Evolutionary conservation across 2,329 filamentous ascomycete species (phyloP).

Genomic region (Epicoccum nigrum): DNA sequence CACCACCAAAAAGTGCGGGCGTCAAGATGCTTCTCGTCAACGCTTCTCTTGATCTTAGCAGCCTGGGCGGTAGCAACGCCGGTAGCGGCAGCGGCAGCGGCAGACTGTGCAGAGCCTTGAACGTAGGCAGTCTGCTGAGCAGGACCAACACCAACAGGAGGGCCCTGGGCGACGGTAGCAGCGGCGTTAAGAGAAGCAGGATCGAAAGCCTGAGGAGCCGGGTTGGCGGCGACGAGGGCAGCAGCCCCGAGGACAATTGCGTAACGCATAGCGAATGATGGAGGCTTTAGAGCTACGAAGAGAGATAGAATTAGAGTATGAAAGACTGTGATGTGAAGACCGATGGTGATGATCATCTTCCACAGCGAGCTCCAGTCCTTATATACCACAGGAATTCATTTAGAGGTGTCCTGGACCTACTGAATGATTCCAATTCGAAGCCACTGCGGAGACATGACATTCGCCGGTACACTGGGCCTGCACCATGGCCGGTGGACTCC

Average conservation of each 20-base stretch:
- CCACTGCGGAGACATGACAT: background rate
- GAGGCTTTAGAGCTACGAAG: constrained; percentile 3
- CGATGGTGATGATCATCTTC: constrained; percentile 8
- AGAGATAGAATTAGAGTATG: constrained; percentile 6
- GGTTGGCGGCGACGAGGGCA: constrained; percentile 29
- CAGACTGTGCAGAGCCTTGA: constrained; percentile 19
- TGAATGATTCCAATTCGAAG: constrained; percentile 10
- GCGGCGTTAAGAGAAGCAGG: constrained; percentile 13
- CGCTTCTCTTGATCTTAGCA: constrained; percentile 26
- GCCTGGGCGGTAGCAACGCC: constrained; percentile 20
- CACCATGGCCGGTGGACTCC: constrained; percentile 7
- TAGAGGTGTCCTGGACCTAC: background rate
- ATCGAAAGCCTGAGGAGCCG: constrained; percentile 30
- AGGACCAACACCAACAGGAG: constrained; percentile 25
- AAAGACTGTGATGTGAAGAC: constrained; percentile 10
- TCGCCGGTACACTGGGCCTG: constrained; percentile 1
- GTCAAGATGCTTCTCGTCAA: constrained; percentile 8
- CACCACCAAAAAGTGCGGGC: constrained; percentile 15
- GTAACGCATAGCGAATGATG: constrained; percentile 26
- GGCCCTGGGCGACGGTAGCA: constrained; percentile 22
- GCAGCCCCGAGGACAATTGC: constrained; percentile 28
- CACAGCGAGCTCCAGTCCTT: constrained; percentile 3
- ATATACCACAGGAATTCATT: constrained; percentile 9
- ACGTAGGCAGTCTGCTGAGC: constrained; percentile 21
- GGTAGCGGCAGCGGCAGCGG: constrained; percentile 21